Evolutionary conservation across 2,329 filamentous ascomycete species (phyloP).

Genomic region (Phyllosticta citriasiana): DNA sequence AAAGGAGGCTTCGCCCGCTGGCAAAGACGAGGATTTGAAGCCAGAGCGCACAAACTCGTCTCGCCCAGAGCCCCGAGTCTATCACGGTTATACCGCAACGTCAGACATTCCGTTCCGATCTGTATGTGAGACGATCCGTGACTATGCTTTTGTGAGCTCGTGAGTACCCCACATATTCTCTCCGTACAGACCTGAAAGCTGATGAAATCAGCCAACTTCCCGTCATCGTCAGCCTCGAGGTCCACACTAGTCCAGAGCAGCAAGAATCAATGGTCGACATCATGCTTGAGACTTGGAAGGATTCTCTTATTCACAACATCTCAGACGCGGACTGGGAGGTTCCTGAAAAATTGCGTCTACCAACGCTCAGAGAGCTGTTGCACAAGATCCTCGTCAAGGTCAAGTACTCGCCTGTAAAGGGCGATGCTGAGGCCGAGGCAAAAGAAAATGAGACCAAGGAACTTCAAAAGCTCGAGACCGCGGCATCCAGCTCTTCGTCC

Average conservation of each 20-base stretch:
- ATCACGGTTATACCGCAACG: constrained; percentile 74
- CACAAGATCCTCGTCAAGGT: constrained; percentile 61
- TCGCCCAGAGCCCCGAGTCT: constrained; percentile 61
- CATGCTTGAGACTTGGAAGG: constrained; percentile 81
- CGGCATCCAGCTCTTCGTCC: constrained; percentile 22
- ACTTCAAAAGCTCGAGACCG: not conserved
- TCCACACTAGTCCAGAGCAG: constrained; percentile 72
- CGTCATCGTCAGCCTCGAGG: constrained; percentile 84
- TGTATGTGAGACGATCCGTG: constrained; percentile 69
- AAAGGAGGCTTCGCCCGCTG: constrained; percentile 16
- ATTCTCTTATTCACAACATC: constrained; percentile 57
- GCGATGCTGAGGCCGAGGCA: constrained; percentile 11
- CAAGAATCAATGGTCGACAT: constrained; percentile 90
- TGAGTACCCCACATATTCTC: not conserved
- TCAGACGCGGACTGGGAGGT: constrained; percentile 38
- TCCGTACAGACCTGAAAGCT: not conserved
- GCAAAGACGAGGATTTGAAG: constrained; percentile 15
- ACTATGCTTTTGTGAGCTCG: constrained; percentile 65
- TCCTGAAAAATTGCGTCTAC: constrained; percentile 39
- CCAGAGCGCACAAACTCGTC: constrained; percentile 24
- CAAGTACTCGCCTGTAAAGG: constrained; percentile 35
- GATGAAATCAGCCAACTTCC: constrained; percentile 48
- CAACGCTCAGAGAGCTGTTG: constrained; percentile 54
- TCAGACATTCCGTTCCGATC: constrained; percentile 77
- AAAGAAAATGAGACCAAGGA: constrained; percentile 17